Evolutionary conservation across 192 early-diverging fungal genomes (phyloP), one percentile per base, ranked within the genome.

Genomic region (Backusella circina): DNA sequence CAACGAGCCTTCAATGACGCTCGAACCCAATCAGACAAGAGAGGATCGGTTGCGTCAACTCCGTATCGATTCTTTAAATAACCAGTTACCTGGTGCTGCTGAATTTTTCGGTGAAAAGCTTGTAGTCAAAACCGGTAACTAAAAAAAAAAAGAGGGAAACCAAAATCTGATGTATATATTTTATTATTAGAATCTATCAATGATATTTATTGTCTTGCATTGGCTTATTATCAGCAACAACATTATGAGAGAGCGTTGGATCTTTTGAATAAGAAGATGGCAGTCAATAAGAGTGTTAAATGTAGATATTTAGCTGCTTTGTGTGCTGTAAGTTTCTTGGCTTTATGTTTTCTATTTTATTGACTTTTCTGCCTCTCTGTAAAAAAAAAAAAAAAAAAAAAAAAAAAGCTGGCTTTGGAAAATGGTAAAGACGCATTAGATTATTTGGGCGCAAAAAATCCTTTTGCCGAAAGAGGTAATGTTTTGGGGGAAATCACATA

Each of bases 71-170:
- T 89, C 90, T 8, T 73, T 86, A 31, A 78, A 84, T 47, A 80
- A 83, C 21, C 80, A 88, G 47, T 67, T 90, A 47, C 84, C 78
- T 64, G 78, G 73, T n/a, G 84, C 89, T 16, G 90, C 90, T 10
- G 87, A 81, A 9, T 92, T 84, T 73, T 91, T 89, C 87, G 91
- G 90, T 3, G 90, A 92, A 71, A 91, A 92, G 47, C 75, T 92
- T 28, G 65, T 90, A 64, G 81, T 78, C 21, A 78, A 90, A 23
- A 87, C 90, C 50, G 86, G 90, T 91, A 86, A 77, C 39, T 35
- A 26, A 38, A 69, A 21, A 73, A 61, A 28, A 15, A 36, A 3
- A 18, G 10, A 67, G 30, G 18, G 57, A 36, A 37, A 16, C 1
- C 15, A n/a, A 30, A 18, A 50, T 31, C 39, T 41, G 12, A 41